A percentile compares a stretch with the other conserved stretches of the same genome.
Conservation (phyloP, 176 grass and related monocot species). For the Paspalum notatum region DNA sequence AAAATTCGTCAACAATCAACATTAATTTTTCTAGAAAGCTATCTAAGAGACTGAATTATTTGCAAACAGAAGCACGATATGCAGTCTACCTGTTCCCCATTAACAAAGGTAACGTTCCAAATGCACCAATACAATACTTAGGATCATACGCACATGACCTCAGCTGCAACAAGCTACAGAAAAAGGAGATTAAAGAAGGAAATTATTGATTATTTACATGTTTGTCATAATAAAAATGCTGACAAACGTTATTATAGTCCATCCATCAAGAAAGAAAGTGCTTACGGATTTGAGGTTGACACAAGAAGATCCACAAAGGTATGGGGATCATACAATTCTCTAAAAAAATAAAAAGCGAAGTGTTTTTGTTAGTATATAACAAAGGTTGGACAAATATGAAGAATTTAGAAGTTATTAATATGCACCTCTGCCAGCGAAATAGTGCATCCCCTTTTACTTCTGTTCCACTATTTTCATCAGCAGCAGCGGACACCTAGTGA, state of each 20-base stretch:
- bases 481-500: slow-evolving; percentile 62
- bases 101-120: slow-evolving; percentile 81
- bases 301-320: slow-evolving; percentile 89
- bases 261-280: slow-evolving; percentile 28
- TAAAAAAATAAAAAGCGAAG: slow-evolving; percentile 40
- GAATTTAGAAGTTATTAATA: slow-evolving; percentile 16
- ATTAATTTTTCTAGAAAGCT: slow-evolving; percentile 29
- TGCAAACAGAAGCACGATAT: slow-evolving; percentile 27
- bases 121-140: slow-evolving; percentile 76
- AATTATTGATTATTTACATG: background rate
- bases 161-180: slow-evolving; percentile 67
- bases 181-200: slow-evolving; percentile 5
- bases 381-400: background rate
- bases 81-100: slow-evolving; percentile 66
- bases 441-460: slow-evolving; percentile 77
- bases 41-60: slow-evolving; percentile 37
- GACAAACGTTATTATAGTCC: background rate
- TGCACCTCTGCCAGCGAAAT: slow-evolving; percentile 89
- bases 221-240: slow-evolving; percentile 32
- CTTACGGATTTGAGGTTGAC: slow-evolving; percentile 76
- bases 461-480: slow-evolving; percentile 54
- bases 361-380: slow-evolving; percentile 41
- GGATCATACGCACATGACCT: slow-evolving; percentile 80
- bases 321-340: slow-evolving; percentile 86
- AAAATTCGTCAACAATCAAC: slow-evolving; percentile 16